phyloP scores from a whole-genome alignment of 192 early-diverging fungal genomes.

The Irineochytrium annulatum region DNA sequence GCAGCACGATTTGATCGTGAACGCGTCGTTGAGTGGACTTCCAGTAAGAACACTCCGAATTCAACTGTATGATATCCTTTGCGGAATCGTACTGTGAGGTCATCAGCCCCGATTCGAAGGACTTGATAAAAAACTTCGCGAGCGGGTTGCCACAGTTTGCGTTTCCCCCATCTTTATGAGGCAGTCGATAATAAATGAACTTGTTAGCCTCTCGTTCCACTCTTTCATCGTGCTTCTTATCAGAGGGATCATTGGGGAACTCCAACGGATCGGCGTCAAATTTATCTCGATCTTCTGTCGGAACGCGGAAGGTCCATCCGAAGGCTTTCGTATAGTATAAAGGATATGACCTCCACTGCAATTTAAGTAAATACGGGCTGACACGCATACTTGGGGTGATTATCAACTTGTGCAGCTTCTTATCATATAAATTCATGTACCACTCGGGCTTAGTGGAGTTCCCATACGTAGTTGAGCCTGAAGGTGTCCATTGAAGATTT shows the following conservation, averaged over 20 bases:
- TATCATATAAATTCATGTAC: slow-evolving; percentile 78
- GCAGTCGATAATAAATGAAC: slow-evolving; percentile 65
- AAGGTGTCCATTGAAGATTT: neutral
- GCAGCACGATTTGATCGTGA: slow-evolving; percentile 81
- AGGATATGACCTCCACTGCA: slow-evolving; percentile 81
- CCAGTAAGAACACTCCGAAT: slow-evolving; percentile 88
- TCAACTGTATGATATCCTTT: slow-evolving; percentile 70
- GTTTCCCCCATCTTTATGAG: slow-evolving; percentile 80
- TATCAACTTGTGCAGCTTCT: slow-evolving; percentile 49
- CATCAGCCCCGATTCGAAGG: slow-evolving; percentile 77
- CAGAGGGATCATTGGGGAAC: slow-evolving; percentile 39
- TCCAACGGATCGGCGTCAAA: neutral
- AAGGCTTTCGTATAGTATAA: slow-evolving; percentile 59
- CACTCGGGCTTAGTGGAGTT: slow-evolving; percentile 44
- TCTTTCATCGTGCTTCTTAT: slow-evolving; percentile 40
- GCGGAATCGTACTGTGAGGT: slow-evolving; percentile 68
- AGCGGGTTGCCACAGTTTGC: slow-evolving; percentile 80
- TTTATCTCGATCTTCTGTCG: slow-evolving; percentile 5
- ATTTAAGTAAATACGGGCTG: slow-evolving; percentile 74
- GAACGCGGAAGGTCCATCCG: slow-evolving; percentile 84
- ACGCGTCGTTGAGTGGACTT: slow-evolving; percentile 76
- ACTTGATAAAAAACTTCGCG: slow-evolving; percentile 70
- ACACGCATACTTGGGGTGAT: slow-evolving; percentile 68
- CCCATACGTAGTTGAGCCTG: too few relatives aligned
- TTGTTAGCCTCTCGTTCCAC: slow-evolving; percentile 17